Percentiles rank a stretch among this genome's conserved stretches.
Evolutionary conservation across 2,329 filamentous ascomycete species (phyloP).

Genomic region (Metarhizium robertsii): DNA sequence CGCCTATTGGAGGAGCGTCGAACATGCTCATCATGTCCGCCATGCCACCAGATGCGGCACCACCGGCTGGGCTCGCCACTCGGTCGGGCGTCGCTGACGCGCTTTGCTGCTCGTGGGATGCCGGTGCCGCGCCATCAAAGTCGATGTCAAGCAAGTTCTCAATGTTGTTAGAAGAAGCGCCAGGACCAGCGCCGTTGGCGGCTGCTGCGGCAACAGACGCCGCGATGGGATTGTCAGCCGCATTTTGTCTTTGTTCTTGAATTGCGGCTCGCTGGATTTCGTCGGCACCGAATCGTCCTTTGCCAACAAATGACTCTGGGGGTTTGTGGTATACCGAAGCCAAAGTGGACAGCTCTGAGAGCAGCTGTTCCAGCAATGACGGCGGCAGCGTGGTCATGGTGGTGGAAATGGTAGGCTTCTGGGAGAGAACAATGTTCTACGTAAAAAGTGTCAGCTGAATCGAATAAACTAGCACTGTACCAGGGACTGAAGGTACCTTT

Average conservation of each 20-base stretch:
- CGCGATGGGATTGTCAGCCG: slow-evolving; percentile 87
- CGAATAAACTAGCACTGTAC: neutral
- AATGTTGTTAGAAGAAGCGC: slow-evolving; percentile 61
- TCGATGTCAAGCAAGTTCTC: slow-evolving; percentile 96
- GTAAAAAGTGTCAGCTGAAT: neutral
- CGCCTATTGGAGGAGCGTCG: slow-evolving; percentile 48
- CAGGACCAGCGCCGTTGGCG: slow-evolving; percentile 48
- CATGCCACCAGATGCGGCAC: slow-evolving; percentile 36
- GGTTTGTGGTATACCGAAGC: slow-evolving; percentile 98
- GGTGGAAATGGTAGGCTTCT: slow-evolving; percentile 87
- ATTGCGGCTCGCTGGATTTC: slow-evolving; percentile 92
- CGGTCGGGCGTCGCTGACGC: slow-evolving; percentile 57
- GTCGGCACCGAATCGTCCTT: slow-evolving; percentile 87
- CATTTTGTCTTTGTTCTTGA: slow-evolving; percentile 89
- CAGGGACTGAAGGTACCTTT: slow-evolving; percentile 46
- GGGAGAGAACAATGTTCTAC: slow-evolving; percentile 78
- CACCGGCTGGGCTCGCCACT: slow-evolving; percentile 51
- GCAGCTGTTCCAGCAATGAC: slow-evolving; percentile 77
- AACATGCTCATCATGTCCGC: slow-evolving; percentile 63
- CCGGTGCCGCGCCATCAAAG: slow-evolving; percentile 86
- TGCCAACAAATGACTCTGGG: slow-evolving; percentile 93
- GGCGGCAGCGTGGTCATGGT: slow-evolving; percentile 87
- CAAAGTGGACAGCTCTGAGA: slow-evolving; percentile 84
- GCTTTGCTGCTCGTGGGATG: slow-evolving; percentile 59
- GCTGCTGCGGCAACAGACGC: slow-evolving; percentile 71